A percentile compares a stretch with the other conserved stretches of the same genome.
phyloP scores from a whole-genome alignment of 139 green algal genomes.

The Micractinium conductrix region DNA sequence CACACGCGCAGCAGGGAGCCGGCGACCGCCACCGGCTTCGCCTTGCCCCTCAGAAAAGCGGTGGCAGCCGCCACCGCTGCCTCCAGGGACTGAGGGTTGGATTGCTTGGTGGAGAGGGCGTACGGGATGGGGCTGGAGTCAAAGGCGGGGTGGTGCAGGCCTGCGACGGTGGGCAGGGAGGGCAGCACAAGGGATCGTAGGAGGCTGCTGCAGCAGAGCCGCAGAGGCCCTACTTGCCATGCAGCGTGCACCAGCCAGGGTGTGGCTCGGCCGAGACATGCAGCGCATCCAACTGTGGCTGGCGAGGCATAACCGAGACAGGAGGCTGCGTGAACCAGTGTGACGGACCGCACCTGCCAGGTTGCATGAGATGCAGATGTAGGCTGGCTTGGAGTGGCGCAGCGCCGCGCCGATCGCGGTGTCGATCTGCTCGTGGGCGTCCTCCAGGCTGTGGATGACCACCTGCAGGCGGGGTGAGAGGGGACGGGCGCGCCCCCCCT shows the following conservation, averaged over 20 bases:
- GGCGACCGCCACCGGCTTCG: constrained; percentile 71
- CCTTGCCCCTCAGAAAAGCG: constrained; percentile 57
- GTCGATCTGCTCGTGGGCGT: constrained; percentile 77
- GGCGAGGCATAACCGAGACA: too few species aligned
- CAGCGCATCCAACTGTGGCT: too few species aligned
- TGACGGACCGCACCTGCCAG: not conserved
- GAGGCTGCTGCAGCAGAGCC: not conserved
- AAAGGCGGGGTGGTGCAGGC: constrained; percentile 63
- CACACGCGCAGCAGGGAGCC: constrained; percentile 53
- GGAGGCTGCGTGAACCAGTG: too few species aligned
- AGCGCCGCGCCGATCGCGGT: constrained; percentile 66
- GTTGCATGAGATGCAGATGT: constrained; percentile 81
- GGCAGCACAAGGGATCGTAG: not conserved
- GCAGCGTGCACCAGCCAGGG: too few species aligned
- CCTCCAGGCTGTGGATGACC: constrained; percentile 52
- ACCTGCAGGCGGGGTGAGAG: not conserved
- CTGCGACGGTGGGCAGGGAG: not conserved
- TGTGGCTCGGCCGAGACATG: too few species aligned
- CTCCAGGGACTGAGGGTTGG: constrained; percentile 49
- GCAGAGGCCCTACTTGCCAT: too few species aligned
- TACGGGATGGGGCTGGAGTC: constrained; percentile 57
- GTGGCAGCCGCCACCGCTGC: constrained; percentile 69
- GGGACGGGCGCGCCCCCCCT: not conserved
- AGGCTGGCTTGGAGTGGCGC: constrained; percentile 67
- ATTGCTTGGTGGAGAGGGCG: constrained; percentile 23